Evolutionary conservation across 2,329 filamentous ascomycete genomes (phyloP).

Genomic region (Colletotrichum trifolii): DNA sequence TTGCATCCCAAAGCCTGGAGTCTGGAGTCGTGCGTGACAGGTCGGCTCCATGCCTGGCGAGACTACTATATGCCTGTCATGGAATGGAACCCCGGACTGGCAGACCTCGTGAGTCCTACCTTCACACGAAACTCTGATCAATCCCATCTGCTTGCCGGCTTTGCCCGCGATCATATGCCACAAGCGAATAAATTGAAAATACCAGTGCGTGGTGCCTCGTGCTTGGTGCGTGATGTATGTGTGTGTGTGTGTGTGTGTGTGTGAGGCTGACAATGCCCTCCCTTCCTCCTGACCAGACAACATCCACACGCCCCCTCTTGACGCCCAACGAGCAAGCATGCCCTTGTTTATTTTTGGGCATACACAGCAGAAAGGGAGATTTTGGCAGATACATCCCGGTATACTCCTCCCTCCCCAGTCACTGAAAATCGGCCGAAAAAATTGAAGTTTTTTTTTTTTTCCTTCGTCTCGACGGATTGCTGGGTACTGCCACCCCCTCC

Average conservation of each 20-base stretch:
- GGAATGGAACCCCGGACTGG: neutral
- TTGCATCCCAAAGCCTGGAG: neutral
- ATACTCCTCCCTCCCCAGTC: neutral
- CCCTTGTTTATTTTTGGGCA: conserved; percentile 8
- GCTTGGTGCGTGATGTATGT: neutral
- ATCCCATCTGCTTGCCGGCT: conserved; percentile 8
- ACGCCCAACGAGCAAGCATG: conserved; percentile 14
- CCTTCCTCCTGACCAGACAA: neutral
- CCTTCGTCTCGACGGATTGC: neutral
- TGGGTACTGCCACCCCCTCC: too few relatives aligned
- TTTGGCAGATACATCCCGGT: neutral
- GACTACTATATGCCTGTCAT: neutral
- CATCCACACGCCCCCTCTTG: conserved; percentile 4
- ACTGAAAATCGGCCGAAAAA: conserved; percentile 27
- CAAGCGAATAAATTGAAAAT: neutral
- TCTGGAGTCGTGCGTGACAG: conserved; percentile 10
- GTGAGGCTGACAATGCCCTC: conserved; percentile 3
- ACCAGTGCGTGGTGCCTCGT: neutral
- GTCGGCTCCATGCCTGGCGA: conserved; percentile 13
- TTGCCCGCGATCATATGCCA: conserved; percentile 9
- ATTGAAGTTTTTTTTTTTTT: neutral
- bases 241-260: neutral
- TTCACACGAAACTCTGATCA: neutral
- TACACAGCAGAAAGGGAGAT: neutral
- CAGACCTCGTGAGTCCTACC: too few relatives aligned